A percentile compares a stretch with the other conserved stretches of the same genome.
Evolutionary conservation across 176 grass and related monocot genomes (phyloP).

Genomic region (Aegilops speltoides): DNA sequence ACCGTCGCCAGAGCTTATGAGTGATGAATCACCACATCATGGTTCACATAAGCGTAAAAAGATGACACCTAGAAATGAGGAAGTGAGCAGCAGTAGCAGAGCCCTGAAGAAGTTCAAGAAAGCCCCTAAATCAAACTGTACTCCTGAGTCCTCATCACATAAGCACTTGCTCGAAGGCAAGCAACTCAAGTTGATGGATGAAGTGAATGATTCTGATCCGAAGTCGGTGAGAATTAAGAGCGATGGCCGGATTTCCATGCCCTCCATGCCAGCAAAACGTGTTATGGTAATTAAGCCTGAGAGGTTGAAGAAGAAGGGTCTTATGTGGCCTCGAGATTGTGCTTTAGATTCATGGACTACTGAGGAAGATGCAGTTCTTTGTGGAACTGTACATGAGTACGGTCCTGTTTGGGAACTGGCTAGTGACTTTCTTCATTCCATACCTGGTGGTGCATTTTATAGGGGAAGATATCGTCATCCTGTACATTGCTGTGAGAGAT

Average conservation of each 20-base stretch:
- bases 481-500: constrained; percentile 95
- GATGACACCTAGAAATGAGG: constrained; percentile 42
- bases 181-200: constrained; percentile 50
- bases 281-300: constrained; percentile 89
- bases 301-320: constrained; percentile 81
- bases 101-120: constrained; percentile 76
- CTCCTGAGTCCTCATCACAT: constrained; percentile 42
- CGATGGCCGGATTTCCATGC: constrained; percentile 51
- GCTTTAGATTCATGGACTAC: constrained; percentile 72
- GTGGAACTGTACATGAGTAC: constrained; percentile 78
- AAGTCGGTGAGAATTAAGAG: constrained; percentile 57
- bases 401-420: constrained; percentile 80
- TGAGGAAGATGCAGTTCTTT: constrained; percentile 88
- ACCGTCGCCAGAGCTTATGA: constrained; percentile 69
- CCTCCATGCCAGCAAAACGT: constrained; percentile 62
- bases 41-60: constrained; percentile 74
- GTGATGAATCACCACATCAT: constrained; percentile 52
- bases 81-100: constrained; percentile 60
- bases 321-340: constrained; percentile 70
- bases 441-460: constrained; percentile 61
- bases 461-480: constrained; percentile 84
- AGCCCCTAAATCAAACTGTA: constrained; percentile 44
- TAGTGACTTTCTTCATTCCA: constrained; percentile 70
- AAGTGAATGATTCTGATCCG: constrained; percentile 43
- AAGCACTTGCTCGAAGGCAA: constrained; percentile 42